Conservation (phyloP, 2,329 filamentous ascomycete genomes). For the Dactylellina sp. region DNA sequence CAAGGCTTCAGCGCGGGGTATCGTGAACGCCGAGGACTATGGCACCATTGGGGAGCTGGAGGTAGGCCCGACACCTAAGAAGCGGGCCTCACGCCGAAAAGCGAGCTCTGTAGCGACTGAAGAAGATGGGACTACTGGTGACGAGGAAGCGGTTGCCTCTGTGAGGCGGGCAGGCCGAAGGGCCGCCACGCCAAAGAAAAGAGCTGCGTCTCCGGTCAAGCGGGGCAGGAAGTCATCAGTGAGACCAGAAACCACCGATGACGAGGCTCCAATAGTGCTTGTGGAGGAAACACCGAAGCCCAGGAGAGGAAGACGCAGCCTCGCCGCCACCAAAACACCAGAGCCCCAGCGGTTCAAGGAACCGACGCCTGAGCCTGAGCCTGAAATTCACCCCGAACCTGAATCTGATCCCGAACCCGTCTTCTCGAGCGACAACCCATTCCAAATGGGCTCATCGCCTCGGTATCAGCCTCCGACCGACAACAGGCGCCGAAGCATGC, state of each 20-base stretch:
- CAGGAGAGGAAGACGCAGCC: constrained; percentile 32
- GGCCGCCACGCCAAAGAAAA: constrained; percentile 60
- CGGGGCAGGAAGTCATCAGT: constrained; percentile 51
- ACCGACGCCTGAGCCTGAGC: constrained; percentile 56
- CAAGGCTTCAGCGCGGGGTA: constrained; percentile 87
- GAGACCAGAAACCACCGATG: constrained; percentile 32
- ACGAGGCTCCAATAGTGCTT: constrained; percentile 17
- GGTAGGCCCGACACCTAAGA: constrained; percentile 57
- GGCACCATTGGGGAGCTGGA: constrained; percentile 62
- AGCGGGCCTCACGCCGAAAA: constrained; percentile 68
- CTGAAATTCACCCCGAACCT: constrained; percentile 53
- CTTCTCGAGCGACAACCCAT: constrained; percentile 60
- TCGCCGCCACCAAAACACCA: constrained; percentile 61
- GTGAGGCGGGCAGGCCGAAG: constrained; percentile 31
- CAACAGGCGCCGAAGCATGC: constrained; percentile 51
- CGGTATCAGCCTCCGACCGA: constrained; percentile 40
- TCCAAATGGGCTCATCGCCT: constrained; percentile 59
- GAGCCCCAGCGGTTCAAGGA: constrained; percentile 38
- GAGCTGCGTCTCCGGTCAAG: constrained; percentile 50
- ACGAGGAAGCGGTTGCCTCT: constrained; percentile 35
- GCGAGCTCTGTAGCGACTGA: constrained; percentile 73
- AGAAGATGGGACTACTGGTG: constrained; percentile 66
- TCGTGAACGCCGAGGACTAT: constrained; percentile 71
- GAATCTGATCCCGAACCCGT: constrained; percentile 63
- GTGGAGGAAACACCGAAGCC: constrained; percentile 46